Conservation (phyloP, 805 yeast species). For the Helenozyma baotianmanensis region DNA sequence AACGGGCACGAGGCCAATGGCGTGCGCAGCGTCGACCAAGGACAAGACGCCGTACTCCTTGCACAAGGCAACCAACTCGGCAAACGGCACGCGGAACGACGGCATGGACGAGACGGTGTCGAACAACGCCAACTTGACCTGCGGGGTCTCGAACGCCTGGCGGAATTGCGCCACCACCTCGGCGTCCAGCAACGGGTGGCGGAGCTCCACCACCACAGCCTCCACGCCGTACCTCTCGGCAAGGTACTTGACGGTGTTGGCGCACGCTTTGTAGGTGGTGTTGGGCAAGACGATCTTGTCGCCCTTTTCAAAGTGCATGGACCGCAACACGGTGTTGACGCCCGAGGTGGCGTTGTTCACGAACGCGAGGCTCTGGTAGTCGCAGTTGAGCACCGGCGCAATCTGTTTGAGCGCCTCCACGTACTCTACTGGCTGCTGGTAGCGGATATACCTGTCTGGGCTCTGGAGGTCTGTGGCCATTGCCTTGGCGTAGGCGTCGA, state of each 20-base stretch:
- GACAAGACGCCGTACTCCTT: slow-evolving; percentile 44
- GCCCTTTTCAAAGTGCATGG: slow-evolving; percentile 46
- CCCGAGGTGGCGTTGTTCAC: slow-evolving; percentile 60
- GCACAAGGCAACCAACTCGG: slow-evolving; percentile 43
- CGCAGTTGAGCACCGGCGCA: slow-evolving; percentile 43
- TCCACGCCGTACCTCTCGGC: slow-evolving; percentile 24
- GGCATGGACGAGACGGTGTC: slow-evolving; percentile 66
- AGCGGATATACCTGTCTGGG: slow-evolving; percentile 45
- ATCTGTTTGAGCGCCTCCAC: slow-evolving; percentile 31
- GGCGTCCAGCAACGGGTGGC: slow-evolving; percentile 14
- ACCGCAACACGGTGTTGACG: slow-evolving; percentile 52
- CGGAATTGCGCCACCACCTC: slow-evolving; percentile 23
- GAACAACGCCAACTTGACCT: slow-evolving; percentile 43
- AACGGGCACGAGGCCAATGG: slow-evolving; percentile 51
- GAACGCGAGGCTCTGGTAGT: slow-evolving; percentile 45
- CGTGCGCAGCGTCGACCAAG: slow-evolving; percentile 71
- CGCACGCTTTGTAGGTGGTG: slow-evolving; percentile 53
- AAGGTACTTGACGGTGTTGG: slow-evolving; percentile 45
- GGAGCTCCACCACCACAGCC: slow-evolving; percentile 14
- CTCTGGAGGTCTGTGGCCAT: slow-evolving; percentile 21
- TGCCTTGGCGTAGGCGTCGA: slow-evolving; percentile 6
- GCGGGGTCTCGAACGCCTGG: slow-evolving; percentile 16
- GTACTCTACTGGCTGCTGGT: slow-evolving; percentile 24
- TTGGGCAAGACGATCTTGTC: slow-evolving; percentile 49
- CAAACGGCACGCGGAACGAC: slow-evolving; percentile 54